These are phyloP conservation scores for Blastobotrys aristatus DNA, from an alignment of 1,139 yeast species.

Conservation along the genomic window DNA sequence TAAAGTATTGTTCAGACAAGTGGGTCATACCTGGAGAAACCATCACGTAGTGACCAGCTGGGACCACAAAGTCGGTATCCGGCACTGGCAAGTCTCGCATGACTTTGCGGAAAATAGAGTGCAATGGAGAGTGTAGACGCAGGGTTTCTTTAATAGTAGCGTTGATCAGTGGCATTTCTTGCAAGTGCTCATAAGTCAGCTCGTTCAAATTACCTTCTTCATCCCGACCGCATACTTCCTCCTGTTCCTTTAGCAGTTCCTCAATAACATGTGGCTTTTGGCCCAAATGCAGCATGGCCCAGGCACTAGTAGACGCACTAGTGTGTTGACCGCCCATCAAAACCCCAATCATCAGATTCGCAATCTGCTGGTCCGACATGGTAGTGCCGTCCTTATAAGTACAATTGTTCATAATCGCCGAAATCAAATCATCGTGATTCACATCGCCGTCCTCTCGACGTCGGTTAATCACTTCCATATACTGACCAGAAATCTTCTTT, in stretches of 20 bases:
- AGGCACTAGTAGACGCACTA: constrained; percentile 91
- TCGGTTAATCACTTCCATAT: constrained; percentile 74
- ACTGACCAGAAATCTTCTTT: constrained; percentile 68
- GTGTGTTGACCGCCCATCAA: constrained; percentile 99
- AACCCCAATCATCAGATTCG: constrained; percentile 88
- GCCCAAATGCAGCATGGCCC: constrained; percentile 89
- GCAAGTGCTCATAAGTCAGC: constrained; percentile 74
- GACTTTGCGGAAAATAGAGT: constrained; percentile 91
- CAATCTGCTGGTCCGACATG: constrained; percentile 94
- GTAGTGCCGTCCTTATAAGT: constrained; percentile 88
- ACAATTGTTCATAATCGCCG: constrained; percentile 73
- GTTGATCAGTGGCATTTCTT: constrained; percentile 73
- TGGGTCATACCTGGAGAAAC: constrained; percentile 93
- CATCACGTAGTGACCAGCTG: constrained; percentile 82
- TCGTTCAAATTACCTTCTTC: constrained; percentile 37
- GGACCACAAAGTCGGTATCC: constrained; percentile 73
- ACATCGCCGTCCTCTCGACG: constrained; percentile 60
- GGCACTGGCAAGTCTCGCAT: constrained; percentile 75
- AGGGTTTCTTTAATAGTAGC: constrained; percentile 87
- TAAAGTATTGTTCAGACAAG: constrained; percentile 72
- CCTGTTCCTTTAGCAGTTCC: constrained; percentile 69
- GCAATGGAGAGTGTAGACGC: constrained; percentile 94
- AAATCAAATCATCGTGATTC: constrained; percentile 82
- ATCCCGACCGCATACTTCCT: constrained; percentile 53
- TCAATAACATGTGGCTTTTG: constrained; percentile 81